phyloP scores from a whole-genome alignment of 805 yeast genomes.

The Hanseniaspora mollemarum region DNA sequence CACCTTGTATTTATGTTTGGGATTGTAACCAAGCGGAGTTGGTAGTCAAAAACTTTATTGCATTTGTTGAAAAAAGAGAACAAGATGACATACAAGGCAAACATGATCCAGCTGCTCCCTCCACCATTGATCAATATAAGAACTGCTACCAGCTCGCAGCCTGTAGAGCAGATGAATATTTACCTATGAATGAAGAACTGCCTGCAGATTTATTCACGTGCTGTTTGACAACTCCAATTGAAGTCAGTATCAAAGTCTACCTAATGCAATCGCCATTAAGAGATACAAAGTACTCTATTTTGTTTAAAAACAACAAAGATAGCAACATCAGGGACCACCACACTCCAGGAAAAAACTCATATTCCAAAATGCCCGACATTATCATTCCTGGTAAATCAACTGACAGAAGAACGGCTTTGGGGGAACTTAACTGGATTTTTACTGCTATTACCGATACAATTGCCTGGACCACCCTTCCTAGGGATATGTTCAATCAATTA shows the following conservation, averaged over 20 bases:
- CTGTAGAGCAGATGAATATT: slow-evolving; percentile 68
- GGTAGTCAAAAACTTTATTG: slow-evolving; percentile 76
- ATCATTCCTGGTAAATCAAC: slow-evolving; percentile 82
- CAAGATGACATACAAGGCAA: slow-evolving; percentile 65
- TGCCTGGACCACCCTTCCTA: slow-evolving; percentile 87
- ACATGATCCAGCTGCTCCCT: slow-evolving; percentile 34
- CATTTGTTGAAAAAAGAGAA: slow-evolving; percentile 78
- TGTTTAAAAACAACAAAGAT: slow-evolving; percentile 31
- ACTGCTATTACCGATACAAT: slow-evolving; percentile 96
- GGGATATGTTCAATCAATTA: slow-evolving; percentile 76
- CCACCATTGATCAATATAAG: slow-evolving; percentile 43
- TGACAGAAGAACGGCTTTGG: slow-evolving; percentile 88
- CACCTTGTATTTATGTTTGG: slow-evolving; percentile 88
- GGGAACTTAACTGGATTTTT: slow-evolving; percentile 94
- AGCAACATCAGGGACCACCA: slow-evolving; percentile 19
- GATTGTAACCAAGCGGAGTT: slow-evolving; percentile 94
- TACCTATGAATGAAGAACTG: slow-evolving; percentile 86
- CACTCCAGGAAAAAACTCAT: slow-evolving; percentile 19
- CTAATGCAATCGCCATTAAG: slow-evolving; percentile 68
- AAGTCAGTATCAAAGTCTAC: slow-evolving; percentile 84
- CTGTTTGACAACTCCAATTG: slow-evolving; percentile 90
- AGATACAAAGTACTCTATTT: slow-evolving; percentile 33
- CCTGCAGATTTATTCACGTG: slow-evolving; percentile 96
- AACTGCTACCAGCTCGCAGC: slow-evolving; percentile 93
- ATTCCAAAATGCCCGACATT: slow-evolving; percentile 33